Conservation (phyloP, 257 asterid species). For the Capsicum rhomboideum region DNA sequence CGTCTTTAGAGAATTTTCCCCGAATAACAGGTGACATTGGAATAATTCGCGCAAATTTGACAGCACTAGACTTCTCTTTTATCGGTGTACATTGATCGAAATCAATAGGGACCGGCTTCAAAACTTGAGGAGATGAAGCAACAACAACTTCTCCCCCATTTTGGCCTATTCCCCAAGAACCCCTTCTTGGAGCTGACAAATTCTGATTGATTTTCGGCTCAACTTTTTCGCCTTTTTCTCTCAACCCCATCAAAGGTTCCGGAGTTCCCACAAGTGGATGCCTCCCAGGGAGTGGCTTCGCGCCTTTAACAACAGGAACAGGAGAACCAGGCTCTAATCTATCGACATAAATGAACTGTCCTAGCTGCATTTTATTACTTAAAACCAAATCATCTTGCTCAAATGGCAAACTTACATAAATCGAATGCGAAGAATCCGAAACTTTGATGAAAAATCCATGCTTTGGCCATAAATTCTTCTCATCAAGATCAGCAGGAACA, state of each 20-base stretch:
- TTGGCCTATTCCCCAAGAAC: conserved; percentile 66
- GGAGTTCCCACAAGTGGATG: conserved; percentile 87
- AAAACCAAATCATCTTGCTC: conserved; percentile 89
- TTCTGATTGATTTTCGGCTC: conserved; percentile 16
- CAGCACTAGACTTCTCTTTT: conserved; percentile 49
- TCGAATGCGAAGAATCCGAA: conserved; percentile 84
- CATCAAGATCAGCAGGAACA: conserved; percentile 90
- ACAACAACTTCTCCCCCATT: conserved; percentile 16
- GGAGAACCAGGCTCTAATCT: conserved; percentile 82
- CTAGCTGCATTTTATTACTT: conserved; percentile 84
- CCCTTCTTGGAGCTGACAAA: conserved; percentile 54
- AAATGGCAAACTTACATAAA: conserved; percentile 65
- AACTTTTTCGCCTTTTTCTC: conserved; percentile 50
- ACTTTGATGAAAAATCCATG: conserved; percentile 81
- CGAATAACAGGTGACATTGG: conserved; percentile 54
- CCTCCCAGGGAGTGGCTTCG: conserved; percentile 72
- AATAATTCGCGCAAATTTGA: conserved; percentile 41
- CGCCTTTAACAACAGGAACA: conserved; percentile 70
- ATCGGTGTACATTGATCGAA: conserved; percentile 87
- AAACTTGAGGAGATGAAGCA: conserved; percentile 35
- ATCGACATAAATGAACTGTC: conserved; percentile 81
- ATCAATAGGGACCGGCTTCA: conserved; percentile 82
- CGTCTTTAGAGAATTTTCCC: conserved; percentile 64
- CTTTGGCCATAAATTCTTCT: conserved; percentile 66
- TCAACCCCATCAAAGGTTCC: conserved; percentile 77